Conservation (phyloP, 768 basidiomycete species). For the Phlebiopsis flavidoalba region DNA sequence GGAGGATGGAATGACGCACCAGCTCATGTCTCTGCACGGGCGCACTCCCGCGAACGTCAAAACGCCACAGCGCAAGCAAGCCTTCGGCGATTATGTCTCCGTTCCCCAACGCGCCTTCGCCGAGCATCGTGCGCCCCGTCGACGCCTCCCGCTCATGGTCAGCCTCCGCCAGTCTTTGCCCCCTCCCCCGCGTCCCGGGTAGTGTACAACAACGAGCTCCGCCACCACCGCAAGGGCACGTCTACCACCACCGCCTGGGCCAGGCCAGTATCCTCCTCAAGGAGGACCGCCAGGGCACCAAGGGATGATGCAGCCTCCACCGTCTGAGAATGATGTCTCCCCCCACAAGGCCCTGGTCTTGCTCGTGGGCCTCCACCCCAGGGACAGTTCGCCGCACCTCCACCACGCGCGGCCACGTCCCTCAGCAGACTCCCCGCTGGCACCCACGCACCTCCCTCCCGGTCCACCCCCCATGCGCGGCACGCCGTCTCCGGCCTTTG, state of each 20-base stretch:
- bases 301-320: conserved; percentile 27
- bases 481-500: conserved; percentile 38
- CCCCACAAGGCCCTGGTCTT: conserved; percentile 30
- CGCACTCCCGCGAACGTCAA: conserved; percentile 38
- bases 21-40: conserved; percentile 34
- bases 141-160: conserved; percentile 16
- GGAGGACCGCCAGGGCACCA: conserved; percentile 27
- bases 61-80: conserved; percentile 43
- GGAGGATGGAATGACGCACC: conserved; percentile 95
- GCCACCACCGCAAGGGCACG: conserved; percentile 31
- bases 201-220: conserved; percentile 48
- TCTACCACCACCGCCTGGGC: conserved; percentile 28
- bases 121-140: conserved; percentile 9
- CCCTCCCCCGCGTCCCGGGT: conserved; percentile 62
- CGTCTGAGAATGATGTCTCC: conserved; percentile 46
- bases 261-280: conserved; percentile 29
- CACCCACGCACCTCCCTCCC: conserved; percentile 22
- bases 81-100: conserved; percentile 79
- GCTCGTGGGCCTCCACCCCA: conserved; percentile 37
- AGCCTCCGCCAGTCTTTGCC: conserved; percentile 20
- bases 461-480: conserved; percentile 31
- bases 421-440: conserved; percentile 33
- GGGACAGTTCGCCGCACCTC: conserved; percentile 46
- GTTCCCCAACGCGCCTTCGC: conserved; percentile 60
- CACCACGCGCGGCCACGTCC: conserved; percentile 32